Evolutionary conservation across 1,139 yeast species (phyloP).

Genomic region (Diutina mesorugosa): DNA sequence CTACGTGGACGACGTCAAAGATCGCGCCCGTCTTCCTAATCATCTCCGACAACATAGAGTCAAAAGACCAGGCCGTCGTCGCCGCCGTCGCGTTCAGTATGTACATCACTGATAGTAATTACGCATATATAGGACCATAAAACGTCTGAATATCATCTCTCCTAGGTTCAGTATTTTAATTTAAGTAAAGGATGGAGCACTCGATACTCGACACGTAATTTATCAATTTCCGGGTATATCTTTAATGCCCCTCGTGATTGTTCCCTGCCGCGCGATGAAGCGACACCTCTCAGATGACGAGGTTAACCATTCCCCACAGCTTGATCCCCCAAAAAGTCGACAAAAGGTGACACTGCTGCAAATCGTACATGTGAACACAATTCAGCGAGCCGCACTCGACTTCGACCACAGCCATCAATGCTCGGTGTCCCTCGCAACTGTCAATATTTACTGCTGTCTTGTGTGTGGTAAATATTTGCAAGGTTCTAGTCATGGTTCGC

Average conservation of each 20-base stretch:
- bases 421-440: conserved; percentile 43
- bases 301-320: conserved; percentile 2
- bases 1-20: neutral
- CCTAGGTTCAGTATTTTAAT: neutral
- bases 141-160: neutral
- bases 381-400: conserved; percentile 43
- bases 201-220: no score
- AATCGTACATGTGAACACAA: conserved; percentile 30
- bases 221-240: neutral
- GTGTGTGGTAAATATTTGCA: conserved; percentile 65
- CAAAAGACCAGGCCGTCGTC: neutral
- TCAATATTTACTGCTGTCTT: conserved; percentile 60
- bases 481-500: conserved; percentile 51
- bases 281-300: neutral
- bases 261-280: neutral
- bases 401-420: conserved; percentile 65
- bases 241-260: neutral
- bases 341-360: conserved; percentile 7
- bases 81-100: neutral
- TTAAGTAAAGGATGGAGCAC: no score
- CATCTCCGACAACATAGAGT: neutral
- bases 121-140: neutral
- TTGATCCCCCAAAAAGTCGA: conserved; percentile 2
- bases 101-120: neutral
- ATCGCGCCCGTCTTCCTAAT: neutral